Percentiles rank a stretch among this genome's conserved stretches.
Evolutionary conservation across 441 rosid species (phyloP).

Genomic region (Populus hybrid): DNA sequence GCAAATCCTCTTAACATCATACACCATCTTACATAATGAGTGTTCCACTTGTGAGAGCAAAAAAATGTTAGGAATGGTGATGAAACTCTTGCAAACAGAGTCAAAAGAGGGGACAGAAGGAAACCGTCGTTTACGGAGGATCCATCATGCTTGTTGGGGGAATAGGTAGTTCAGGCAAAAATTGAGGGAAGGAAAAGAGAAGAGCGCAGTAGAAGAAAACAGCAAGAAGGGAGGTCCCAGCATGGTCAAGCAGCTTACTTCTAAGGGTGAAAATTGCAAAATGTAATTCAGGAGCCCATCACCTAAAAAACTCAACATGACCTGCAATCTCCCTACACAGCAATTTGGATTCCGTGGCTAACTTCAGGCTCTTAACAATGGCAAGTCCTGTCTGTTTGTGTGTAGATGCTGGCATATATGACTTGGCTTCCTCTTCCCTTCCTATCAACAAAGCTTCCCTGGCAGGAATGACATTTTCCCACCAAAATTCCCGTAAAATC

Average conservation of each 20-base stretch:
- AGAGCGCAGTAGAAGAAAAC: neutral
- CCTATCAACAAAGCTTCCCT: constrained; percentile 64
- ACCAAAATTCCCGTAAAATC: constrained; percentile 83
- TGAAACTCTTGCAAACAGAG: neutral
- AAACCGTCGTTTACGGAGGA: neutral
- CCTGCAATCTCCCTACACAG: constrained; percentile 82
- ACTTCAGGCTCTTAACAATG: constrained; percentile 53
- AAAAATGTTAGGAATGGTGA: neutral
- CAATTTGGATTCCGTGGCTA: constrained; percentile 63
- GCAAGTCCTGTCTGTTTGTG: constrained; percentile 67
- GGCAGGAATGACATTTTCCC: constrained; percentile 86
- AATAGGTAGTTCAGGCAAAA: neutral
- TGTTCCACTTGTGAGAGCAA: neutral
- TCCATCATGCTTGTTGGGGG: neutral
- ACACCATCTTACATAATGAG: neutral
- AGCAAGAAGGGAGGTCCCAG: neutral
- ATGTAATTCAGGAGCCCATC: neutral
- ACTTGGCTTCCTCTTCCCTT: constrained; percentile 46
- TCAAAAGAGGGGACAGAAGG: neutral
- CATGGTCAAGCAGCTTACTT: neutral
- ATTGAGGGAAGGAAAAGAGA: neutral
- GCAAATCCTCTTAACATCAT: neutral
- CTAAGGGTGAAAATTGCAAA: neutral
- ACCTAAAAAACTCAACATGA: constrained; percentile 49
- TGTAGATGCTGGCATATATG: constrained; percentile 58